Evolutionary conservation across 2,329 filamentous ascomycete species (phyloP), one percentile per base, ranked within the genome.

Genomic region (Alternaria longipes): DNA sequence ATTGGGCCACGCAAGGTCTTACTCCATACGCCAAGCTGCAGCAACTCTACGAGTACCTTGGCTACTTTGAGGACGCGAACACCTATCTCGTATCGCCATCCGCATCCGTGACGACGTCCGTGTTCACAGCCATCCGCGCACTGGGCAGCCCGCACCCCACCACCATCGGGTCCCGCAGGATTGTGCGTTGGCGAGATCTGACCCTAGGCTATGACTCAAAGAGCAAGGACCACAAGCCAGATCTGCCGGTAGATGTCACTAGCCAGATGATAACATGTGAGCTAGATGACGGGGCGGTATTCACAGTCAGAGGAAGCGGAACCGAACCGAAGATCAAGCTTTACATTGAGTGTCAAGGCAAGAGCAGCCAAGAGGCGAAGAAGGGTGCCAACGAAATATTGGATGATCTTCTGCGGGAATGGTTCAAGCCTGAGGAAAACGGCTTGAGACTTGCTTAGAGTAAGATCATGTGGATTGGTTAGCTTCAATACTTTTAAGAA

Each of bases 271-370:
- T 90, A 67, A 90, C 87, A 3, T 83, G 81, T 60, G 87, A 87
- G 79, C 73, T 89, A 41, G 83, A 86, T 28, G 82, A 83, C 20
- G 79, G 79, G 14, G 81, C 88, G 12, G 82, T 85, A 24, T 88
- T 89, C 67, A 89, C 87, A 2, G 81, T 88, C 22, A 77, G 87
- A 66, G 86, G 84, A 1, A 89, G 86, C 2, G 87, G 87, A 2
- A 90, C 88, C 2, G 88, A 90, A 74, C 88, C 88, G 0, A 90
- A 90, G 80, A 88, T 90, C 63, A 90, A 90, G 73, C 67, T 86
- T 46, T 86, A 86, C 66, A 83, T 86, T 53, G 84, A 86, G 64
- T 83, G 80, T 44, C 80, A 77, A 53, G 82, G 78, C 3, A 72
- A 71, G 44, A 81, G 75, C 11, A 76, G 77, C 14, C 78, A 77